Base-by-base conservation (phyloP, 768 basidiomycete genomes). In the Peribolospora kevripleyi region DNA sequence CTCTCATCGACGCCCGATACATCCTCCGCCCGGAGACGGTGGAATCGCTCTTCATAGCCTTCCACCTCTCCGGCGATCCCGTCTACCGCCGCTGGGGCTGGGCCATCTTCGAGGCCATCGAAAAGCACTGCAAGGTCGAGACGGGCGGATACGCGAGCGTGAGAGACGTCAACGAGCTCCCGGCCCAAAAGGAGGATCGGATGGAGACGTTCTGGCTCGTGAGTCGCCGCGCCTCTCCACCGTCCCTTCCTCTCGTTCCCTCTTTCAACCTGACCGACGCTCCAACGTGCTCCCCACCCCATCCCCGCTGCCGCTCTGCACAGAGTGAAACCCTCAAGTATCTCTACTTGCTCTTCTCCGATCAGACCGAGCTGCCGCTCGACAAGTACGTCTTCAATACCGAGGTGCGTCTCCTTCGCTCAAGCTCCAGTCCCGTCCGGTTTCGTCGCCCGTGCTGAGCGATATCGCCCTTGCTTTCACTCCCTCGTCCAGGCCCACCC, bases 131-230 rank as follows among this genome's bases (percentile, higher is more conserved):
- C 62, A 72, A 74, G 50, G 70, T 87, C 25, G 69, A 73, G n/a
- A 73, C 71, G 0, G 90, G 88, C 14, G 90, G 88, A 7, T 95
- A 82, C 63, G 82, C 83, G 13, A 77, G 77, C 42, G 73, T 95
- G 49, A 67, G 80, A 56, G 84, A 93, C 63, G 90, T 95, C 7
- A 84, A 91, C 66, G 73, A 76, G 57, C 70, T 79, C 7, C 79
- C 81, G 0, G 76, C 71, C 2, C 69, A 71, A 63, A 70, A 75
- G 55, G 80, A 85, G 59, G 86, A 95, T 67, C 80, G 82, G 66
- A 91, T 93, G 88, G 88, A 95, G 69, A 88, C 88, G 9, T 93
- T 90, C 70, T 76, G 88, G 68, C 72, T 93, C 73, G 84, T 83
- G 56, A 46, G 78, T 67, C 48, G 10, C 7, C 37, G 41, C 13